These are phyloP conservation scores for Psilocybe sp. DNA, from an alignment of 768 basidiomycete species.

Conservation along the genomic window DNA sequence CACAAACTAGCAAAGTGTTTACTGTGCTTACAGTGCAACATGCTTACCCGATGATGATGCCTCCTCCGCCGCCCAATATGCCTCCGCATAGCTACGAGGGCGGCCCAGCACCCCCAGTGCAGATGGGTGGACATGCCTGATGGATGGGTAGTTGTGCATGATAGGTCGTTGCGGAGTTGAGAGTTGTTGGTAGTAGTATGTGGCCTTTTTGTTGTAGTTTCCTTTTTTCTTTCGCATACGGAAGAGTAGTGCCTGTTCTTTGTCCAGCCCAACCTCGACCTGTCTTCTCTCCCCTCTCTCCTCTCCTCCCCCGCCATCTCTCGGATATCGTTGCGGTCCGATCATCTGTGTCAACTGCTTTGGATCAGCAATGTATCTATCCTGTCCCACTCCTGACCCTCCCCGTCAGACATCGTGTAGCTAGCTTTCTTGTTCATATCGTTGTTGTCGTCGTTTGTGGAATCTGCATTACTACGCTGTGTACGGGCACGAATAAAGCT, in stretches of 20 bases:
- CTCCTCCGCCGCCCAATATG: constrained; percentile 53
- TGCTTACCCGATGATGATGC: constrained; percentile 94
- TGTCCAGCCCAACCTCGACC: not conserved
- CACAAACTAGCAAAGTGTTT: constrained; percentile 25
- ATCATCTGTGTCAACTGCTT: constrained; percentile 13
- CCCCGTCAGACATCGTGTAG: constrained; percentile 14
- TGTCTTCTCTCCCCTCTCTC: not conserved
- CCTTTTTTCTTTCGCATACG: constrained; percentile 1
- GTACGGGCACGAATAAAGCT: constrained; percentile 16
- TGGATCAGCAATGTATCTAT: constrained; percentile 15
- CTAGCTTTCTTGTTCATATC: constrained; percentile 17
- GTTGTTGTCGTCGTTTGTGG: constrained; percentile 31
- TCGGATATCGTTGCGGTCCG: constrained; percentile 3
- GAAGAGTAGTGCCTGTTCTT: not conserved
- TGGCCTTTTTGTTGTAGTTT: constrained; percentile 2
- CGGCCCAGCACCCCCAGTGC: constrained; percentile 64
- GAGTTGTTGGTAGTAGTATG: not conserved
- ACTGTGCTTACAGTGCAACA: constrained; percentile 64
- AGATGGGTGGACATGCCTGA: constrained; percentile 74
- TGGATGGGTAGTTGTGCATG: not conserved
- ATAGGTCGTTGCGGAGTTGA: constrained; percentile 1
- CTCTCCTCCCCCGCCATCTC: not conserved
- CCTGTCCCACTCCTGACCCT: constrained; percentile 17
- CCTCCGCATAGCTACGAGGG: constrained; percentile 78
- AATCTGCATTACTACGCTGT: constrained; percentile 31